A percentile compares a stretch with the other conserved stretches of the same genome.
These are phyloP conservation scores for Colletotrichum nymphaeae DNA, from an alignment of 2,329 filamentous ascomycete species.

Conservation along the genomic window DNA sequence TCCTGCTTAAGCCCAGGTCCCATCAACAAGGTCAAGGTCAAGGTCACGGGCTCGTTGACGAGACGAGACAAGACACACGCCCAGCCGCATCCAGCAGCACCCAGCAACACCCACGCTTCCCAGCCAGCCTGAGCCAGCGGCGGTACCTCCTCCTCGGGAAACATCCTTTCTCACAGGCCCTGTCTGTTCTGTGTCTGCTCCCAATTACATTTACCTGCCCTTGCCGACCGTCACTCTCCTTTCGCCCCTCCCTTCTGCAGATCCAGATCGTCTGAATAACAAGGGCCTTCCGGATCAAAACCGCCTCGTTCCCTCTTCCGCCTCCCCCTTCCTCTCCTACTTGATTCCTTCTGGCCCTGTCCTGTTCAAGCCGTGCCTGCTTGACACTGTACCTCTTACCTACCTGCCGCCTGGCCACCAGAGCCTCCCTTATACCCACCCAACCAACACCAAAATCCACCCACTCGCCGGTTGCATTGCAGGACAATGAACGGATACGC, in stretches of 20 bases:
- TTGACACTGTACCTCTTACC: constrained; percentile 1
- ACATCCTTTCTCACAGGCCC: constrained; percentile 17
- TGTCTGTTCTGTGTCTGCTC: constrained; percentile 24
- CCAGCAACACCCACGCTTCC: not conserved
- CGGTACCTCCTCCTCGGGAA: constrained; percentile 17
- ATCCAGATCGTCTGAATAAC: constrained; percentile 33
- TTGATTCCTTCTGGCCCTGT: constrained; percentile 20
- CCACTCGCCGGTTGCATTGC: constrained; percentile 36
- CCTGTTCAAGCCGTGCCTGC: constrained; percentile 7
- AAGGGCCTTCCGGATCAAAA: constrained; percentile 24
- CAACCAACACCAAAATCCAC: not conserved
- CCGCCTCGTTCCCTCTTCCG: constrained; percentile 14
- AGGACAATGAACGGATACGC: constrained; percentile 55
- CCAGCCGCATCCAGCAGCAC: constrained; percentile 4
- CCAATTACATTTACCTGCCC: constrained; percentile 34
- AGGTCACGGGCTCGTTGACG: constrained; percentile 29
- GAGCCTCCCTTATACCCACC: constrained; percentile 8
- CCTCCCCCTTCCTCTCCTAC: constrained; percentile 10
- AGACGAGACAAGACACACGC: constrained; percentile 28
- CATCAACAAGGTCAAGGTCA: constrained; percentile 15
- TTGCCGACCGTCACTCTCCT: constrained; percentile 31
- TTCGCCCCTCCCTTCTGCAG: constrained; percentile 30
- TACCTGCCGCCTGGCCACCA: not conserved
- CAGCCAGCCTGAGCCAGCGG: not conserved
- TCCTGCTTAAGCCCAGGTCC: constrained; percentile 20